Base-by-base conservation (phyloP, 768 basidiomycete genomes). In the Suillus americanus region DNA sequence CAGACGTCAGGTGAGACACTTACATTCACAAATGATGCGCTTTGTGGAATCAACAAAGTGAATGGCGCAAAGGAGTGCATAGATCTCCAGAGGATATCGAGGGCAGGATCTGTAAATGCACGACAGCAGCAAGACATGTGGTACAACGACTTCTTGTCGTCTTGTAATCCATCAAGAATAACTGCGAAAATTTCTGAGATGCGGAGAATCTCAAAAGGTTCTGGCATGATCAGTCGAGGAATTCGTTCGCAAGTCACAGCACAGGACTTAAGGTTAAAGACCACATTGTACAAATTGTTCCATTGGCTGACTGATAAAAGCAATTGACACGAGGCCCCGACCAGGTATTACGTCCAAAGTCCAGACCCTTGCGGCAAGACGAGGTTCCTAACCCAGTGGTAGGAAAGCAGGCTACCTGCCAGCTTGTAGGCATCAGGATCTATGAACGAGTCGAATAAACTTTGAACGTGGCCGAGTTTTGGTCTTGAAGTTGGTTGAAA, bases 131-230 rank as follows among this genome's bases (percentile, higher is more conserved):
- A 41, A 16, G 60, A 25, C 48, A 64, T 38, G 7, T 16, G 8
- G 38, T 51, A 51, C 6, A 64, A 57, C 35, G 60, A 62, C 46
- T 40, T 62, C 30, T 62, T 62, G 28, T 64, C 64, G 25, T 33
- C 64, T 53, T 64, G 38, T 18, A 57, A 57, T 20, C 9, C 38
- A 40, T 57, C 37, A 57, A 57, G 55, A 23, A 57, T 57, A 14
- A 57, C 16, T 40, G 16, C 25, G 37, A 57, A 38, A 38, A 57
- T 57, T 40, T 57, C 38, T 14, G 56, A 57, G 38, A 57, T 57
- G 38, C 38, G 16, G 16, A 57, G 56, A 40, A 25, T 28, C 16
- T 57, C 56, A 40, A 57, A 57, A 57, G 56, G 38, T 57, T 37
- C 16, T 57, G 23, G 56, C 56, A 57, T 57, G 37, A 38, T 57